These are phyloP conservation scores for Mycena galericulata DNA, from an alignment of 768 basidiomycete genomes.

Conservation along the genomic window DNA sequence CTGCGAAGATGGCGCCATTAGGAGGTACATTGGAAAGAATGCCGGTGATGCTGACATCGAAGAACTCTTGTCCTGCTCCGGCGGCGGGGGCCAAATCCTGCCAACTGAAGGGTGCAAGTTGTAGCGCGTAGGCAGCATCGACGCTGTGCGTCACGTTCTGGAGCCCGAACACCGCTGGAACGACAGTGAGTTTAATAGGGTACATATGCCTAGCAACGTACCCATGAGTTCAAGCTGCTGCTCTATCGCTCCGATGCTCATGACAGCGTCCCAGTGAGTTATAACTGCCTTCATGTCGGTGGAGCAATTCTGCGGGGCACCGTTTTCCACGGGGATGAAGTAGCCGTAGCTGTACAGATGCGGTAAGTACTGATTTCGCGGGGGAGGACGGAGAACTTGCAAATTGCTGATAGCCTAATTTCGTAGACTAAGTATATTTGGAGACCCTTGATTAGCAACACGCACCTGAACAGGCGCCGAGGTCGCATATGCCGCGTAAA, in stretches of 20 bases:
- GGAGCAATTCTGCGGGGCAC: slow-evolving; percentile 65
- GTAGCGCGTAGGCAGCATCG: slow-evolving; percentile 29
- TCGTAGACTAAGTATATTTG: background rate
- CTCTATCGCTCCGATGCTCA: slow-evolving; percentile 40
- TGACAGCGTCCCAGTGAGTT: slow-evolving; percentile 58
- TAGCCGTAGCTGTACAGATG: slow-evolving; percentile 55
- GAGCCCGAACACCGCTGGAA: slow-evolving; percentile 31
- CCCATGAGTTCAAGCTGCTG: slow-evolving; percentile 27
- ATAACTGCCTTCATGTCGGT: slow-evolving; percentile 63
- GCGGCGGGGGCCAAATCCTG: slow-evolving; percentile 55
- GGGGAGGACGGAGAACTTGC: background rate
- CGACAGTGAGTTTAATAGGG: too few species aligned
- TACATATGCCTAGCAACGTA: background rate
- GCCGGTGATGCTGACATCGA: slow-evolving; percentile 29
- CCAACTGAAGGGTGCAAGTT: slow-evolving; percentile 56
- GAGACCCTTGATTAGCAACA: background rate
- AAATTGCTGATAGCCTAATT: slow-evolving; percentile 28
- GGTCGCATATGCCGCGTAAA: slow-evolving; percentile 25
- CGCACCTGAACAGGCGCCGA: slow-evolving; percentile 24
- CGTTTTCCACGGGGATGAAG: slow-evolving; percentile 62
- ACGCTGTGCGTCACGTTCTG: slow-evolving; percentile 28
- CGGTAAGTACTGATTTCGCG: slow-evolving; percentile 33
- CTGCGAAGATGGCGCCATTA: slow-evolving; percentile 5
- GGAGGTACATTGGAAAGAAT: background rate
- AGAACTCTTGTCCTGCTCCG: slow-evolving; percentile 51